phyloP scores from a whole-genome alignment of 495 filamentous ascomycete species.

The Penicillium paradoxum region DNA sequence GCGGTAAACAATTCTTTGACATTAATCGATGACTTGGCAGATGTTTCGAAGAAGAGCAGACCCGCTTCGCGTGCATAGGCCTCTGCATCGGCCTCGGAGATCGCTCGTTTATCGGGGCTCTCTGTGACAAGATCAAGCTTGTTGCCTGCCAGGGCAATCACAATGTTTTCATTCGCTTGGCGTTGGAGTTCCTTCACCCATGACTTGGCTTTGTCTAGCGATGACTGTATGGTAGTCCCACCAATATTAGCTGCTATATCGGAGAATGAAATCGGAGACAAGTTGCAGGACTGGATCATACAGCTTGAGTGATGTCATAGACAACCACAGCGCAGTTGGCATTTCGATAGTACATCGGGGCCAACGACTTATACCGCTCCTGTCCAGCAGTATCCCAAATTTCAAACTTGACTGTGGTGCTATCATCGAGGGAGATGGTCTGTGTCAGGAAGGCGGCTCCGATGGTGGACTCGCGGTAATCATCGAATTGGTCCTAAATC shows the following conservation, averaged over 20 bases:
- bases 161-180: slow-evolving; percentile 98
- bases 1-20: slow-evolving; percentile 95
- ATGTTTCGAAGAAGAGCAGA: slow-evolving; percentile 95
- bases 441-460: slow-evolving; percentile 98
- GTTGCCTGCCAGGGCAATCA: slow-evolving; percentile 96
- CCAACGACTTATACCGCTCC: slow-evolving; percentile 96
- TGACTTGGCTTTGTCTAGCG: slow-evolving; percentile 94
- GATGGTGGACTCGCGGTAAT: slow-evolving; percentile 98
- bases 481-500: slow-evolving; percentile 95
- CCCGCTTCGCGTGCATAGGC: slow-evolving; percentile 91
- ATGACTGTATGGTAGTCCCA: slow-evolving; percentile 54
- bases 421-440: slow-evolving; percentile 95
- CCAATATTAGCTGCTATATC: slow-evolving; percentile 1
- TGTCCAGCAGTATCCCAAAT: slow-evolving; percentile 99
- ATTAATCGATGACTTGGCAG: slow-evolving; percentile 93
- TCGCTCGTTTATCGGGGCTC: slow-evolving; percentile 88
- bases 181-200: slow-evolving; percentile 99
- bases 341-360: slow-evolving; percentile 99
- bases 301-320: slow-evolving; percentile 98
- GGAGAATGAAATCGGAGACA: neutral
- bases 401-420: slow-evolving; percentile 98
- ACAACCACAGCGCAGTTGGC: slow-evolving; percentile 98
- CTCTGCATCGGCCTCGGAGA: slow-evolving; percentile 82
- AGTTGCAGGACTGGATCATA: slow-evolving; percentile 41
- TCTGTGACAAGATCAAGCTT: slow-evolving; percentile 91